Conservation (phyloP, 2,329 filamentous ascomycete genomes). For the Fusarium liriodendri region DNA sequence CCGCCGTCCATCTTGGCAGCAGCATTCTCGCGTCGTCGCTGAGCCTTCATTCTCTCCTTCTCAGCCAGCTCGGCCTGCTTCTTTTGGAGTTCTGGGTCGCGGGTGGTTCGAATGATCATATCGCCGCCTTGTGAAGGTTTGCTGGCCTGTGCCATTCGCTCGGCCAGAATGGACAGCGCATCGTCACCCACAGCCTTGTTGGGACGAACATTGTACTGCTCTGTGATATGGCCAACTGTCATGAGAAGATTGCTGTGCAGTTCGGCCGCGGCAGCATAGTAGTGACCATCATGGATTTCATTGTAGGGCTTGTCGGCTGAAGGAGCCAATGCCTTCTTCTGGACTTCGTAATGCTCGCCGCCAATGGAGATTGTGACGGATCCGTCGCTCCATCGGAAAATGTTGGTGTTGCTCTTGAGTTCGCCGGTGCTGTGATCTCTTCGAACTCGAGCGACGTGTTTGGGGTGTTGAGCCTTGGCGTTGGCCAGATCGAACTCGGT, state of each 20-base stretch:
- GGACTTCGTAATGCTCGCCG: constrained; percentile 79
- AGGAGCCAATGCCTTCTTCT: constrained; percentile 76
- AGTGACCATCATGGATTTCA: constrained; percentile 77
- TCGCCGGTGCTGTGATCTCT: constrained; percentile 73
- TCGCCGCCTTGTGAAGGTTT: constrained; percentile 67
- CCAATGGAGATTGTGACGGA: constrained; percentile 81
- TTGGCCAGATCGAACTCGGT: constrained; percentile 66
- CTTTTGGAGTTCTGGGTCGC: constrained; percentile 81
- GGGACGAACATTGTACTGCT: constrained; percentile 76
- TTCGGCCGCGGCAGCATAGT: constrained; percentile 80
- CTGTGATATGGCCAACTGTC: constrained; percentile 80
- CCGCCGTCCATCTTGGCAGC: constrained; percentile 73
- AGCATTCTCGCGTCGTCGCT: constrained; percentile 75
- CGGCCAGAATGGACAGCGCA: constrained; percentile 75
- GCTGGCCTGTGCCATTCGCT: constrained; percentile 73
- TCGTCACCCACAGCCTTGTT: constrained; percentile 77
- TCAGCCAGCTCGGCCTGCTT: constrained; percentile 79
- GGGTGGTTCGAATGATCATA: constrained; percentile 76
- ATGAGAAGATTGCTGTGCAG: constrained; percentile 75
- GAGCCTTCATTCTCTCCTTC: constrained; percentile 76
- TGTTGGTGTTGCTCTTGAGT: constrained; percentile 79
- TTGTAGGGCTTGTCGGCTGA: constrained; percentile 69
- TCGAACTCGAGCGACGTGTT: constrained; percentile 76
- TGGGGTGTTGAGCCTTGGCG: constrained; percentile 64
- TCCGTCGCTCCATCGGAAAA: constrained; percentile 84